Percentiles rank a stretch among this genome's conserved stretches.
These are phyloP conservation scores for Tripterygium wilfordii DNA, from an alignment of 177 flowering plant species.

Conservation along the genomic window DNA sequence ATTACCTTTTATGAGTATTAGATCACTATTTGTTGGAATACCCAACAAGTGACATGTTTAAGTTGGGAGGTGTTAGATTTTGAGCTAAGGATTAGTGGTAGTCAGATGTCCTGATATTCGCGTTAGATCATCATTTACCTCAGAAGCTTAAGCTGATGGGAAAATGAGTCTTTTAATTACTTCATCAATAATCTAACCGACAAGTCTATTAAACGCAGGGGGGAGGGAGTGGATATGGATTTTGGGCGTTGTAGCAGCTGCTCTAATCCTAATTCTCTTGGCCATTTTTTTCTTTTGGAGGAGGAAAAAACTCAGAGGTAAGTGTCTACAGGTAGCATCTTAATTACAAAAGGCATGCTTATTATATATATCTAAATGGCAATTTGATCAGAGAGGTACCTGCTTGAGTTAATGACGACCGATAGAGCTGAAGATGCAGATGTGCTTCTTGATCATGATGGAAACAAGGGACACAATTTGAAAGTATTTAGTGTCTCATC, in stretches of 20 bases:
- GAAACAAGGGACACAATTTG: slow-evolving; percentile 1
- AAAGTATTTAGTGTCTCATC: slow-evolving; percentile 1
- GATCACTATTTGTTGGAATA: too few relatives aligned
- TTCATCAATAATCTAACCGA: too few relatives aligned
- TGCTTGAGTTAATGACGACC: neutral
- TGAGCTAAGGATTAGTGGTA: too few relatives aligned
- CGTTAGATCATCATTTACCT: too few relatives aligned
- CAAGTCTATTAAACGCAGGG: neutral
- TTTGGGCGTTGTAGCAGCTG: neutral
- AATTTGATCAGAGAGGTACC: neutral
- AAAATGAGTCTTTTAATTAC: neutral
- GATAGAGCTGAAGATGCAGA: neutral
- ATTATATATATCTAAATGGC: neutral
- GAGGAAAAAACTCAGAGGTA: slow-evolving; percentile 3
- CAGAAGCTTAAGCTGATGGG: neutral
- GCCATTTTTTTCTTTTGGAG: neutral
- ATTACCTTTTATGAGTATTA: too few relatives aligned
- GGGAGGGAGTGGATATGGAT: slow-evolving; percentile 3
- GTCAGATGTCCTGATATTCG: too few relatives aligned
- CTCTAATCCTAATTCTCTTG: neutral
- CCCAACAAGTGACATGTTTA: too few relatives aligned
- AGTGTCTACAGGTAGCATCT: neutral
- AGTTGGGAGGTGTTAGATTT: too few relatives aligned
- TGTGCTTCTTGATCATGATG: neutral
- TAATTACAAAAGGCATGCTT: neutral